Evolutionary conservation across 495 filamentous ascomycete genomes (phyloP), one percentile per base, ranked within the genome.

Genomic region (Penicillium chermesinum): DNA sequence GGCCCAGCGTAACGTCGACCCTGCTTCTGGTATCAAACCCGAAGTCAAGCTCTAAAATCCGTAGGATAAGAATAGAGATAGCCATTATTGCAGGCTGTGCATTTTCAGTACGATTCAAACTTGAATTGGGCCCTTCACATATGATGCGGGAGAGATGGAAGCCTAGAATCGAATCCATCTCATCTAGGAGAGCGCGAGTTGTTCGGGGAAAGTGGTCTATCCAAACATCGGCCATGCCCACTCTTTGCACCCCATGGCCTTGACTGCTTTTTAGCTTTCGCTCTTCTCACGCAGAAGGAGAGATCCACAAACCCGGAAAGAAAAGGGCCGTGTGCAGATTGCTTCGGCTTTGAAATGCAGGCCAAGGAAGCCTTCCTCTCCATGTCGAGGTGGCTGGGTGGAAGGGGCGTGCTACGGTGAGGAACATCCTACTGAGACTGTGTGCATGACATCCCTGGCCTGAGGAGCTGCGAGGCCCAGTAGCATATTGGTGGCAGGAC

Each of bases 71-170:
- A 56, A 97, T 79, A 18, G 88, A 94, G 4, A 89, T 89, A 12
- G 91, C 87, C 85, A 98, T 91, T 64, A 97, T 93, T 39, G 93
- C 91, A 0, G 93, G 93, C 66, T 98, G 93, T 8, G 93, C 85
- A 59, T 95, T 88, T 48, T 84, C 81, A 10, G 93, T 96, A 40
- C 79, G 77, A 32, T 87, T 91, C 48, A 98, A 77, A 15, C 71
- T 71, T 16, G 78, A 77, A 53, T 83, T 84, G 0, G 93, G 87
- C 0, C 93, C 91, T 1, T 87, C 70, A 27, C 80, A 77, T 55
- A 98, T 96, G 46, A 91, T 77, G n/a, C 73, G 70, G 27, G 88
- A 87, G 19, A 96, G 71, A 2, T 71, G 64, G 52, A 83, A 78
- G 37, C 82, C 74, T 50, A 96, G 73, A 2, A 80, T 77, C 36